Percentiles rank a stretch among this genome's conserved stretches.
Evolutionary conservation across 768 basidiomycete species (phyloP).

Genomic region (Guyanaporus albipodus): DNA sequence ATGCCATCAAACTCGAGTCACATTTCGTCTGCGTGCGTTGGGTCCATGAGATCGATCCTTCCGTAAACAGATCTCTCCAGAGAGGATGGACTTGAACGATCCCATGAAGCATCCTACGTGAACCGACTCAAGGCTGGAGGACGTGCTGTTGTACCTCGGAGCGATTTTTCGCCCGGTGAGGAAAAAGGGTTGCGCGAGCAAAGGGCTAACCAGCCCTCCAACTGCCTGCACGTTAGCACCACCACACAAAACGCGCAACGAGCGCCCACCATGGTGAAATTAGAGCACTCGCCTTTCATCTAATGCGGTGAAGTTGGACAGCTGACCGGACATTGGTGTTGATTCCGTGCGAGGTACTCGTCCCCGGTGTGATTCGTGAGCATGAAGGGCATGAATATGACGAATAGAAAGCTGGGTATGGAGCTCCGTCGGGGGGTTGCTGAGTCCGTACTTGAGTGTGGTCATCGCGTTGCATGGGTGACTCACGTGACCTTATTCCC

Average conservation of each 20-base stretch:
- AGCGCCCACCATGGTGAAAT: slow-evolving; percentile 59
- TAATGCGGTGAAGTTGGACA: slow-evolving; percentile 74
- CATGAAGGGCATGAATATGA: slow-evolving; percentile 72
- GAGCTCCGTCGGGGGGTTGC: slow-evolving; percentile 52
- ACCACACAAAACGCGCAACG: not conserved
- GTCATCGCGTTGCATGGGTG: slow-evolving; percentile 32
- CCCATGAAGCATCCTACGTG: slow-evolving; percentile 49
- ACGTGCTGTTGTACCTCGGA: slow-evolving; percentile 57
- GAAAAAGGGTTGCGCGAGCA: slow-evolving; percentile 49
- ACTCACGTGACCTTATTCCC: too few species aligned
- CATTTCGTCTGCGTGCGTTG: slow-evolving; percentile 49
- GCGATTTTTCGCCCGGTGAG: slow-evolving; percentile 41
- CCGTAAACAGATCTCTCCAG: slow-evolving; percentile 43
- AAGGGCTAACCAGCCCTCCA: slow-evolving; percentile 40
- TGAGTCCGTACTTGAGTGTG: slow-evolving; percentile 7
- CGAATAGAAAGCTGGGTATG: slow-evolving; percentile 68
- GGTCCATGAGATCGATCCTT: slow-evolving; percentile 61
- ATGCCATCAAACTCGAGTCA: slow-evolving; percentile 73
- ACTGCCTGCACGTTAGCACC: slow-evolving; percentile 35
- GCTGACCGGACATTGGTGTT: slow-evolving; percentile 61
- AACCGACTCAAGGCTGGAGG: slow-evolving; percentile 43
- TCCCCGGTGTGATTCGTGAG: slow-evolving; percentile 72
- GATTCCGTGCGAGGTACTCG: slow-evolving; percentile 57
- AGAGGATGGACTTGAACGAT: not conserved
- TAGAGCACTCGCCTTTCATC: slow-evolving; percentile 62